Evolutionary conservation across 345 rosid species (phyloP).

Genomic region (Alliaria petiolata): DNA sequence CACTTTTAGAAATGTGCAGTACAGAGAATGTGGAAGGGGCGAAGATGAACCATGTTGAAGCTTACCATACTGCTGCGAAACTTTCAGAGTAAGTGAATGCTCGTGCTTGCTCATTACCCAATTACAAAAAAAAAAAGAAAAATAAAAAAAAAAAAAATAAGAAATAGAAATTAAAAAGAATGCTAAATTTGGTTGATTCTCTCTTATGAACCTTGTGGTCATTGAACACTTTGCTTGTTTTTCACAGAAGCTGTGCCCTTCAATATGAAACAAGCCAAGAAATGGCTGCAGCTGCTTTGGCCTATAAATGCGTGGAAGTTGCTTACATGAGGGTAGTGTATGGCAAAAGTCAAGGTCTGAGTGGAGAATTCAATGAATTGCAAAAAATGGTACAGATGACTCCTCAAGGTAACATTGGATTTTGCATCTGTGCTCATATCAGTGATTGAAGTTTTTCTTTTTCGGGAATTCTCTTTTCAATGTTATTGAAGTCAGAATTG

Average conservation of each 20-base stretch:
- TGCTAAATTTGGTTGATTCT: slow-evolving; percentile 1
- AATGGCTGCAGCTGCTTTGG: slow-evolving; percentile 80
- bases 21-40: slow-evolving; percentile 42
- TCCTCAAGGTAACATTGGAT: slow-evolving; percentile 52
- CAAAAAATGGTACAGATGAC: slow-evolving; percentile 42
- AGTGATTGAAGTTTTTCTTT: background rate
- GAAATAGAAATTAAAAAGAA: no score
- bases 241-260: slow-evolving; percentile 61
- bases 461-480: background rate
- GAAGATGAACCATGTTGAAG: slow-evolving; percentile 56
- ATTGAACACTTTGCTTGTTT: slow-evolving; percentile 19
- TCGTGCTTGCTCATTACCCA: slow-evolving; percentile 34
- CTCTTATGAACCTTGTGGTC: background rate
- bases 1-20: slow-evolving; percentile 48
- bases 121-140: no score
- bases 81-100: slow-evolving; percentile 46
- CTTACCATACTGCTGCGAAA: slow-evolving; percentile 51
- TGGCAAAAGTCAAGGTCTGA: slow-evolving; percentile 40
- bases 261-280: slow-evolving; percentile 58
- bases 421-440: slow-evolving; percentile 3
- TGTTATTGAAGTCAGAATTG: slow-evolving; percentile 1
- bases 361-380: slow-evolving; percentile 53
- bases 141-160: no score
- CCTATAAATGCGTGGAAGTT: slow-evolving; percentile 82
- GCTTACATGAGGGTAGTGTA: slow-evolving; percentile 63